These are phyloP conservation scores for Cryptococcus amylolentus DNA, from an alignment of 1,284 basidiomycete genomes.

Conservation along the genomic window DNA sequence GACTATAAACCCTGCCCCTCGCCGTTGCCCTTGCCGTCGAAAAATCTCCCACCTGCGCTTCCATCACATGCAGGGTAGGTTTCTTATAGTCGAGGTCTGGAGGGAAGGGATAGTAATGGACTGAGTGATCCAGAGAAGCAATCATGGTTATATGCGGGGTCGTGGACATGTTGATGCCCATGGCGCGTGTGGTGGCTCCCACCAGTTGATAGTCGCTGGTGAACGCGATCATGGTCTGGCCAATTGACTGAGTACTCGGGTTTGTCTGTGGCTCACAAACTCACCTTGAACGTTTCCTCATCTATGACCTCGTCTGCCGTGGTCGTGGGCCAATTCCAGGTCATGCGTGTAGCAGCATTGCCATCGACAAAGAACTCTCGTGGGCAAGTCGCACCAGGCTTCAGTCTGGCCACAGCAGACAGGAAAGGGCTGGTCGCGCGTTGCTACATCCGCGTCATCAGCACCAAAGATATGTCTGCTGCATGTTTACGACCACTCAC, in stretches of 20 bases:
- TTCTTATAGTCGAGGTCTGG: slow-evolving; percentile 3
- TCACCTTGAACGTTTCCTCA: slow-evolving; percentile 71
- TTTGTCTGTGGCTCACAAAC: slow-evolving; percentile 10
- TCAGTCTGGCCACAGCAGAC: slow-evolving; percentile 51
- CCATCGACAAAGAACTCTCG: slow-evolving; percentile 18
- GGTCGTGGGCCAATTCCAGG: slow-evolving; percentile 69
- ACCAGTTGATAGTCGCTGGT: slow-evolving; percentile 79
- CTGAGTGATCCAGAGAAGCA: slow-evolving; percentile 77
- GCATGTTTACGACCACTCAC: not conserved
- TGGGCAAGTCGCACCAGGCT: slow-evolving; percentile 8
- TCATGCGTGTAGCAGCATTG: slow-evolving; percentile 56
- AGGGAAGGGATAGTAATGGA: slow-evolving; percentile 65
- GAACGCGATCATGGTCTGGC: slow-evolving; percentile 76
- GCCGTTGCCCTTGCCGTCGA: not conserved
- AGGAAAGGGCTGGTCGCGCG: slow-evolving; percentile 65
- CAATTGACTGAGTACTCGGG: not conserved
- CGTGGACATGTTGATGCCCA: slow-evolving; percentile 57
- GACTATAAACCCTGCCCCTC: not conserved
- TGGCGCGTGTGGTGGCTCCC: slow-evolving; percentile 59
- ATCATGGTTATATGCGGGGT: slow-evolving; percentile 62
- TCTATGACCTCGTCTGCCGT: slow-evolving; percentile 59
- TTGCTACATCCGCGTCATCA: slow-evolving; percentile 54
- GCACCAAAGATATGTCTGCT: not conserved
- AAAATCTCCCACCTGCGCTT: not conserved
- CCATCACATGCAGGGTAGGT: slow-evolving; percentile 2